These are phyloP conservation scores for Wickerhamiella kazuoi DNA, from an alignment of 805 yeast species.

Conservation along the genomic window DNA sequence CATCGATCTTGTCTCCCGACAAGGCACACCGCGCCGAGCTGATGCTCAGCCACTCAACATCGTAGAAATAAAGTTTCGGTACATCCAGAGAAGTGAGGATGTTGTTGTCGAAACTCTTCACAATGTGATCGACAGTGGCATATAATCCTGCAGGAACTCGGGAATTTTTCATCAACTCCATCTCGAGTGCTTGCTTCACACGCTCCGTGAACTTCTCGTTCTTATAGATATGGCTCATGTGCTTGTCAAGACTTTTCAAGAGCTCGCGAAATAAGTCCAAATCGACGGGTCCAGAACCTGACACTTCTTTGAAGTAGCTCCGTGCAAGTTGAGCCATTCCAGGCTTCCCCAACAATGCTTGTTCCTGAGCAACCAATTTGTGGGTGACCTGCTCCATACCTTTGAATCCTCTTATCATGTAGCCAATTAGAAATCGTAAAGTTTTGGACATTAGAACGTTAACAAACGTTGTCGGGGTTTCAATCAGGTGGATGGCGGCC, in stretches of 20 bases:
- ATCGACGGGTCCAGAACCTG: slow-evolving; percentile 12
- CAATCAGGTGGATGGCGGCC: slow-evolving; percentile 1
- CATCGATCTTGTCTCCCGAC: slow-evolving; percentile 16
- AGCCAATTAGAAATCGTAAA: slow-evolving; percentile 22
- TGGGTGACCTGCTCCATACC: slow-evolving; percentile 20
- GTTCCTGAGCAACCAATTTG: slow-evolving; percentile 7
- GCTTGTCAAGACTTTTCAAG: slow-evolving; percentile 10
- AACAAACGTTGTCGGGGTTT: slow-evolving; percentile 13
- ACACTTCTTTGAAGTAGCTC: slow-evolving; percentile 15
- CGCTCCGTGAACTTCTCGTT: slow-evolving; percentile 7
- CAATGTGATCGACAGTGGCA: slow-evolving; percentile 22
- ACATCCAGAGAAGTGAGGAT: slow-evolving; percentile 30
- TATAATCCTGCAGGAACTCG: slow-evolving; percentile 31
- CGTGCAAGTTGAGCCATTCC: slow-evolving; percentile 17
- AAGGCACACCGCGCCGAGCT: slow-evolving; percentile 9
- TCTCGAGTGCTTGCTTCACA: slow-evolving; percentile 9
- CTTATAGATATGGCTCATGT: slow-evolving; percentile 9
- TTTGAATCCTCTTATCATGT: slow-evolving; percentile 23
- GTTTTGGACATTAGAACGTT: slow-evolving; percentile 22
- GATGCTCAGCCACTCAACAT: slow-evolving; percentile 46
- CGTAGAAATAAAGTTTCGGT: slow-evolving; percentile 42
- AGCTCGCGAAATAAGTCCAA: slow-evolving; percentile 12
- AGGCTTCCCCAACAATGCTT: slow-evolving; percentile 10
- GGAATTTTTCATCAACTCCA: slow-evolving; percentile 28
- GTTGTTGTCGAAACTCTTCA: slow-evolving; percentile 31